Evolutionary conservation across 2,329 filamentous ascomycete species (phyloP), one percentile per base, ranked within the genome.

Genomic region (Hyphodiscus sp.): DNA sequence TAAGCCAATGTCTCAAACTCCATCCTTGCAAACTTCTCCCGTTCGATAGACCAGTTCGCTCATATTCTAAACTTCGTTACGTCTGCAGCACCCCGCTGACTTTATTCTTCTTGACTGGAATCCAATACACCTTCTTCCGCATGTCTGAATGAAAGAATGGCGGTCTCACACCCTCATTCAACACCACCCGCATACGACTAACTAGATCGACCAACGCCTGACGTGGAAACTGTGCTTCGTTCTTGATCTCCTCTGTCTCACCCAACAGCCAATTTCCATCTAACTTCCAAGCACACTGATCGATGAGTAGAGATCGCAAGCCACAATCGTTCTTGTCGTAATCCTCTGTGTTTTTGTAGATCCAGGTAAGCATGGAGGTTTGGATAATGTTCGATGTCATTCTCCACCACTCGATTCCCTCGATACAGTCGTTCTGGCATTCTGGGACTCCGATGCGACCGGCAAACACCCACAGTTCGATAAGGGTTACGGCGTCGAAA

Each of bases 391-490:
- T 26, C 1, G 33, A 46, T 19, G 29, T n/a, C 13, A 29, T 20
- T 18, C 49, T 45, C 16, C 16, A 23, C 5, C 13, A 18, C 33
- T 55, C 55, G 19, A 58, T 50, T 29, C 41, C 49, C 20, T 42
- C 23, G 33, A 58, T 58, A 42, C 55, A 58, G 43, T 51, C 49
- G 41, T 58, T 50, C 42, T 55, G 52, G 23, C 49, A 50, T 9
- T 11, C 33, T 2, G 46, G 18, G 8, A 52, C 26, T 2, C 47
- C 49, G 15, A 55, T 13, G 2, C 49, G 44, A 18, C 43, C 42
- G 15, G 55, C 55, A 29, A 58, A 43, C 16, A 58, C 49, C 55
- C 55, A 58, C 15, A 58, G 45, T 20, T 49, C 41, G 23, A 54
- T 50, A 18, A 58, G 45, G 15, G n/a, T 41, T 6, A 15, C 3